Conservation (phyloP, 192 early-diverging fungal genomes). For the Backusella tuberculispora region DNA sequence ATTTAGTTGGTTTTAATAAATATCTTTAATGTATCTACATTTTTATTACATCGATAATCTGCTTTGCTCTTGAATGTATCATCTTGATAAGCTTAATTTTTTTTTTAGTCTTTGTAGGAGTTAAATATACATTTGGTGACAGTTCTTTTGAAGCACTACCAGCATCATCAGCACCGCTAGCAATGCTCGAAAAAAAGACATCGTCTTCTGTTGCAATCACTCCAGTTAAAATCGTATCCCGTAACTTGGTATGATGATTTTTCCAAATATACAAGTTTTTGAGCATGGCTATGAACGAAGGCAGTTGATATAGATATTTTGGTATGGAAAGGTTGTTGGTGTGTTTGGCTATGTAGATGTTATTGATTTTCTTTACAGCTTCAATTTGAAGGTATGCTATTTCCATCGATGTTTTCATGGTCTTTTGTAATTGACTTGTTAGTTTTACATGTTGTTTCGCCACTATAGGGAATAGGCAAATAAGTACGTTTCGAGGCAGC, state of each 20-base stretch:
- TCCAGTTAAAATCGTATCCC: background rate
- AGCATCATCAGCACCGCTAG: background rate
- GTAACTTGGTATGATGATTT: constrained; percentile 14
- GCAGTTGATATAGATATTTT: constrained; percentile 9
- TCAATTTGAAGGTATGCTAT: constrained; percentile 5
- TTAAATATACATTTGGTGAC: constrained; percentile 14
- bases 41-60: no score
- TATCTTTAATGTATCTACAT: no score
- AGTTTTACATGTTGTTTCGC: constrained; percentile 10
- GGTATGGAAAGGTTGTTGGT: constrained; percentile 9
- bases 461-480: constrained; percentile 11
- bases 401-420: constrained; percentile 11
- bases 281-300: background rate
- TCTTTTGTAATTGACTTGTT: constrained; percentile 8
- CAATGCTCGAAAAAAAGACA: background rate
- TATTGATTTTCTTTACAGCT: constrained; percentile 6
- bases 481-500: constrained; percentile 6
- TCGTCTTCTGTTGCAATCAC: background rate
- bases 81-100: constrained; percentile 12
- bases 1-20: no score
- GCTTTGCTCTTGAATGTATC: no score
- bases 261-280: constrained; percentile 14
- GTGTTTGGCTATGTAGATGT: constrained; percentile 16
- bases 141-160: background rate
- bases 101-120: constrained; percentile 4